Conservation (phyloP, 2,329 filamentous ascomycete genomes). For the Cordyceps militaris region DNA sequence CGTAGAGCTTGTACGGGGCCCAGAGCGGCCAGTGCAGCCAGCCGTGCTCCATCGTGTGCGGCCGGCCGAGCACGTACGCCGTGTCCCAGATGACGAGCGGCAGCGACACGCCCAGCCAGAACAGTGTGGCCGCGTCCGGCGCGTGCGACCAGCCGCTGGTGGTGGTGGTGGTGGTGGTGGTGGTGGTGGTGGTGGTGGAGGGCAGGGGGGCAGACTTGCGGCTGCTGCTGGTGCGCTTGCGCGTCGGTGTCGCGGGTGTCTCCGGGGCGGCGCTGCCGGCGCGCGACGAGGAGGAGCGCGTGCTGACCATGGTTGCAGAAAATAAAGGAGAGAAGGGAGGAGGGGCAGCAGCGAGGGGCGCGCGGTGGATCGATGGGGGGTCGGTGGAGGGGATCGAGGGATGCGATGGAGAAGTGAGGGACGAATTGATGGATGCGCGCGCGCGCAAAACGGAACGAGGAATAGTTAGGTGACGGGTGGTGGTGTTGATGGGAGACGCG, state of each 20-base stretch:
- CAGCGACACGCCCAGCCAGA: conserved; percentile 69
- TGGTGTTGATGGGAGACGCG: no score
- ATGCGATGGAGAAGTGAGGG: no score
- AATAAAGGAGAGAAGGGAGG: no score
- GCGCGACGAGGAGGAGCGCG: conserved; percentile 29
- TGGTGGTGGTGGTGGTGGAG: neutral
- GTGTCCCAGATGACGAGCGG: conserved; percentile 79
- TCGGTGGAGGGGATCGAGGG: no score
- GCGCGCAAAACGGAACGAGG: no score
- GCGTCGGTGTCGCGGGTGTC: conserved; percentile 15
- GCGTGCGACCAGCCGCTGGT: conserved; percentile 35
- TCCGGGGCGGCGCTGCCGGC: conserved; percentile 23
- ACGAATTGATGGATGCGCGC: no score
- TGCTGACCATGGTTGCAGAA: conserved; percentile 35
- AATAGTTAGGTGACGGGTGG: no score
- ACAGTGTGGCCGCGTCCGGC: conserved; percentile 41
- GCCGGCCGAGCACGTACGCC: conserved; percentile 70
- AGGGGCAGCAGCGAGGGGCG: no score
- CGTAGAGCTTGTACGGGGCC: conserved; percentile 74
- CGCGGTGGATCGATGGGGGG: no score
- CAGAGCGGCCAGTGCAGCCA: conserved; percentile 64
- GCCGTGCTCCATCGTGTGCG: conserved; percentile 75
- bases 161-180: neutral
- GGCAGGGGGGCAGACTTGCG: conserved; percentile 8
- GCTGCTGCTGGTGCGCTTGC: conserved; percentile 28